Percentiles rank a stretch among this genome's conserved stretches.
Conservation (phyloP, 106 monocot genomes). For the Acanthochlamys bracteata region DNA sequence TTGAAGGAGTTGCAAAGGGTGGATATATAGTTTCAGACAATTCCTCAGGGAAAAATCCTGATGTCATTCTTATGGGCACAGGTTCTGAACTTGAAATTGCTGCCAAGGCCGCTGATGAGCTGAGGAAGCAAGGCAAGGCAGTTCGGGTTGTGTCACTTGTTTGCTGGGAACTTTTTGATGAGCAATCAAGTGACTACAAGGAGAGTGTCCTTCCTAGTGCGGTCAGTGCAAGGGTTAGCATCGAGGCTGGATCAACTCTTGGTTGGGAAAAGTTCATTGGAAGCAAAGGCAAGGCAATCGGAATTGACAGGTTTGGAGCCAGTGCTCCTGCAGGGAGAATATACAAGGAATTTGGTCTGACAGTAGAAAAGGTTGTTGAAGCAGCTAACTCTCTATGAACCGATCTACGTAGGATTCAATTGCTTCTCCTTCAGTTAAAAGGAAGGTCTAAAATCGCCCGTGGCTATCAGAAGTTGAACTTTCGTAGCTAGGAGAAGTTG, state of each 20-base stretch:
- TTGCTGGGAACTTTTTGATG: slow-evolving; percentile 68
- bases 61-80: slow-evolving; percentile 51
- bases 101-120: slow-evolving; percentile 58
- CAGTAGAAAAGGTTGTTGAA: slow-evolving; percentile 48
- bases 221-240: slow-evolving; percentile 53
- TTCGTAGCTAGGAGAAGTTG: not conserved
- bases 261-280: slow-evolving; percentile 69
- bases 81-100: slow-evolving; percentile 76
- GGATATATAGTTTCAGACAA: slow-evolving; percentile 68
- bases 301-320: slow-evolving; percentile 68
- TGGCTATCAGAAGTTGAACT: not conserved
- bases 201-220: slow-evolving; percentile 52
- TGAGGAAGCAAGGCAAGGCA: slow-evolving; percentile 60
- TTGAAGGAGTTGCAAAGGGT: slow-evolving; percentile 69
- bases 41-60: slow-evolving; percentile 52
- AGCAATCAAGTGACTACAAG: slow-evolving; percentile 64
- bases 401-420: not conserved
- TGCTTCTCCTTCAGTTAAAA: not conserved
- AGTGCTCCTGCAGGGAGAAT: slow-evolving; percentile 74
- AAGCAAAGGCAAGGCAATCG: slow-evolving; percentile 56
- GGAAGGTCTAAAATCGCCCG: not conserved
- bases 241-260: slow-evolving; percentile 59
- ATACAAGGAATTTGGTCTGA: slow-evolving; percentile 64
- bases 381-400: slow-evolving; percentile 39
- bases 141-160: slow-evolving; percentile 66